phyloP scores from a whole-genome alignment of 345 rosid species.

The Brassica cretica region DNA sequence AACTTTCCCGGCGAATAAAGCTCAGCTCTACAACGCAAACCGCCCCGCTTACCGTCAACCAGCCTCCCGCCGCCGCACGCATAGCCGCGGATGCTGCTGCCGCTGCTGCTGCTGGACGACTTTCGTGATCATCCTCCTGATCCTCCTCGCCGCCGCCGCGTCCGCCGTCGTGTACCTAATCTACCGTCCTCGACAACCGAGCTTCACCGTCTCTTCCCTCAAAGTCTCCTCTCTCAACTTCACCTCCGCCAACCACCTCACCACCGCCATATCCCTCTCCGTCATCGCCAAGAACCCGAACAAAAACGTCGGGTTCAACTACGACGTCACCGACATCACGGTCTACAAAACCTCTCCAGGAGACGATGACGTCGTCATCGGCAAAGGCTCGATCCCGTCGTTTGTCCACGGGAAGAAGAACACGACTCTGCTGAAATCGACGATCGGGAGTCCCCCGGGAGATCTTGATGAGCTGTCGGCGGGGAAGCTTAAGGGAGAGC shows the following conservation, averaged over 20 bases:
- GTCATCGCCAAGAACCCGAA: slow-evolving; percentile 77
- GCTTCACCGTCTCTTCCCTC: slow-evolving; percentile 62
- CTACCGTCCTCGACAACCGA: slow-evolving; percentile 80
- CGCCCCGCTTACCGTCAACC: slow-evolving; percentile 81
- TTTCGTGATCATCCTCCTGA: slow-evolving; percentile 46
- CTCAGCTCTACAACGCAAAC: slow-evolving; percentile 64
- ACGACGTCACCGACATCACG: slow-evolving; percentile 49
- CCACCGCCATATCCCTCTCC: slow-evolving; percentile 61
- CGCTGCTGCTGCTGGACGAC: slow-evolving; percentile 62
- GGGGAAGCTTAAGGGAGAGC: slow-evolving; percentile 45
- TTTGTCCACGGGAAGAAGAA: slow-evolving; percentile 72
- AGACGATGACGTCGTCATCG: slow-evolving; percentile 51
- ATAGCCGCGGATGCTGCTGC: slow-evolving; percentile 54
- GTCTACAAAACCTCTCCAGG: slow-evolving; percentile 28
- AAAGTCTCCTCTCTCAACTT: slow-evolving; percentile 60
- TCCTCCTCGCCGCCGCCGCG: slow-evolving; percentile 57
- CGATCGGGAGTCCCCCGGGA: slow-evolving; percentile 44
- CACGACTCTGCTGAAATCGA: slow-evolving; percentile 58
- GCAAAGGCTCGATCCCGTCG: slow-evolving; percentile 51
- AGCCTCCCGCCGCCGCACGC: slow-evolving; percentile 50
- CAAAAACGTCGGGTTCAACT: slow-evolving; percentile 63
- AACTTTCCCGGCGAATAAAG: slow-evolving; percentile 64
- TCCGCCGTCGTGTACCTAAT: slow-evolving; percentile 58
- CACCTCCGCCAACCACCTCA: slow-evolving; percentile 50
- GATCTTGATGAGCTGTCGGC: slow-evolving; percentile 54